These are phyloP conservation scores for Fusarium avenaceum DNA, from an alignment of 2,329 filamentous ascomycete genomes.

Conservation along the genomic window DNA sequence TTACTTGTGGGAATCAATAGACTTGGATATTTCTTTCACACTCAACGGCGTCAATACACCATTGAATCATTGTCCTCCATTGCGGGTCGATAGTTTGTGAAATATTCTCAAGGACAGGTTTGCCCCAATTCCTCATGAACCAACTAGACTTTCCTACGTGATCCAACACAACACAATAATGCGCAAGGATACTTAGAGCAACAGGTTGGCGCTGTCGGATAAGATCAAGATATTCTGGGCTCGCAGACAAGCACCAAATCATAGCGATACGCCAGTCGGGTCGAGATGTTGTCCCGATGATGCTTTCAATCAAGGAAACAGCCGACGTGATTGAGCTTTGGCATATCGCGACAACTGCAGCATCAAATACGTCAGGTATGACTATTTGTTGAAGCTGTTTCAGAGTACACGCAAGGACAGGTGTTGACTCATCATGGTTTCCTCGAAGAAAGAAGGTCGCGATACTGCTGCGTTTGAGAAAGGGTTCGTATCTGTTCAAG, in stretches of 20 bases:
- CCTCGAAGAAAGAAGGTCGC: slow-evolving; percentile 11
- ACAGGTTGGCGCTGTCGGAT: slow-evolving; percentile 29
- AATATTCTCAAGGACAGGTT: slow-evolving; percentile 22
- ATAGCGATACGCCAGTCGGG: slow-evolving; percentile 27
- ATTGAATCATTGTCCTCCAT: slow-evolving; percentile 22
- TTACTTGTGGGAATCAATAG: background rate
- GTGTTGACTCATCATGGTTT: background rate
- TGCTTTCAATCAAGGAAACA: slow-evolving; percentile 14
- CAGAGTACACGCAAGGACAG: slow-evolving; percentile 12
- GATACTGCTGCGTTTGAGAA: slow-evolving; percentile 18
- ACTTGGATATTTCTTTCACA: background rate
- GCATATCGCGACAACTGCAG: background rate
- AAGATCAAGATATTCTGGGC: slow-evolving; percentile 34
- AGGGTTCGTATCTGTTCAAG: slow-evolving; percentile 43
- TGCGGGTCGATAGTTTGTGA: slow-evolving; percentile 7
- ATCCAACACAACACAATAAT: slow-evolving; percentile 38
- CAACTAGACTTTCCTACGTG: slow-evolving; percentile 19
- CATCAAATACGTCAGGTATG: slow-evolving; percentile 18
- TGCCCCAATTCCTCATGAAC: slow-evolving; percentile 37
- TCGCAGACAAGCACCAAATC: slow-evolving; percentile 33
- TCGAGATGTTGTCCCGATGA: background rate
- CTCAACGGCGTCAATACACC: slow-evolving; percentile 30
- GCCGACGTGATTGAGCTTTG: slow-evolving; percentile 9
- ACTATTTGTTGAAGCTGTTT: slow-evolving; percentile 27
- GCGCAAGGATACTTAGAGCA: slow-evolving; percentile 28